Percentiles rank a stretch among this genome's conserved stretches.
Evolutionary conservation across 805 yeast species (phyloP).

Genomic region (Zygoascus flipseniorum): DNA sequence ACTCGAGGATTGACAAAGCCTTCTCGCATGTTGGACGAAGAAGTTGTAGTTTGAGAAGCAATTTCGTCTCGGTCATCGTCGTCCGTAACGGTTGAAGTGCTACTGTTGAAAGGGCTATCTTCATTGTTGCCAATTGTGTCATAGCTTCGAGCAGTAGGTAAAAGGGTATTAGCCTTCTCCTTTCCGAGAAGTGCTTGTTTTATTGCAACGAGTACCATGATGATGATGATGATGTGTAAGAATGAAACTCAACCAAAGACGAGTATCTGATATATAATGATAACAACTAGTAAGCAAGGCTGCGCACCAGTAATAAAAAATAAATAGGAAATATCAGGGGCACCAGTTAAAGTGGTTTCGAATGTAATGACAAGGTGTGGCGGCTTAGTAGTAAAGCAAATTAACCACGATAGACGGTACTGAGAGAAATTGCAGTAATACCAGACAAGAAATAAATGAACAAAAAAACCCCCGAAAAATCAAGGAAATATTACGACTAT

Average conservation of each 20-base stretch:
- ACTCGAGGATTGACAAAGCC: conserved; percentile 58
- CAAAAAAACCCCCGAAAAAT: too few relatives aligned
- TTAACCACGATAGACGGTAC: too few relatives aligned
- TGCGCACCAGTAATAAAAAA: too few relatives aligned
- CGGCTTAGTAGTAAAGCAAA: too few relatives aligned
- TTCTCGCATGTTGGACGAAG: conserved; percentile 8
- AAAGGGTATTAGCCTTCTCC: conserved; percentile 20
- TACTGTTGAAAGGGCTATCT: not conserved
- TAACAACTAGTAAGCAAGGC: too few relatives aligned
- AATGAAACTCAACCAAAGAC: not conserved
- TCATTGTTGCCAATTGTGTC: conserved; percentile 15
- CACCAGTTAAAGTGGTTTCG: too few relatives aligned
- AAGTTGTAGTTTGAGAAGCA: conserved; percentile 11
- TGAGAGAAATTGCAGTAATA: too few relatives aligned
- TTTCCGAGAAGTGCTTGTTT: conserved; percentile 23
- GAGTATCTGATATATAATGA: too few relatives aligned
- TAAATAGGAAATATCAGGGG: too few relatives aligned
- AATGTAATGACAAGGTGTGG: too few relatives aligned
- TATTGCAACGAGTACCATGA: conserved; percentile 26
- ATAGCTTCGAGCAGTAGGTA: conserved; percentile 22
- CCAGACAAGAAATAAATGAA: too few relatives aligned
- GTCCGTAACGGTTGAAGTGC: conserved; percentile 1
- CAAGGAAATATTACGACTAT: too few relatives aligned
- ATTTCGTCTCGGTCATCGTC: conserved; percentile 10
- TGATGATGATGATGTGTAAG: not conserved